Conservation (phyloP, 2,329 filamentous ascomycete species). For the Colletotrichum camelliae region DNA sequence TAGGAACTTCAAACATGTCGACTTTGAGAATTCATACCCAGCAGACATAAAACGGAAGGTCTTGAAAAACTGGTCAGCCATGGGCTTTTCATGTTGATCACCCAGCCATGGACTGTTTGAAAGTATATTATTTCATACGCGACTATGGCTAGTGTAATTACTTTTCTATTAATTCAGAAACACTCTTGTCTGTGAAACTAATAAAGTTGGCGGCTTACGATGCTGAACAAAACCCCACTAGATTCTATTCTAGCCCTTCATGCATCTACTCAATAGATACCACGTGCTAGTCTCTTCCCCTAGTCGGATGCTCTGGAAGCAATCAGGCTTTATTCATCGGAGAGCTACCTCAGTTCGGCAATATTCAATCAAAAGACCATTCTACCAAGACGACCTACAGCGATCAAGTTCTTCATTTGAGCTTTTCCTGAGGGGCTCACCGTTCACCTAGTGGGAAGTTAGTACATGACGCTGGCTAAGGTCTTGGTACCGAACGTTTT, state of each 20-base stretch:
- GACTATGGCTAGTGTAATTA: not conserved
- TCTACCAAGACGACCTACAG: not conserved
- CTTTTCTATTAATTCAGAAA: not conserved
- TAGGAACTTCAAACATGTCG: conserved; percentile 32
- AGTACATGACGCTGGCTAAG: not conserved
- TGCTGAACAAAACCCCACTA: not conserved
- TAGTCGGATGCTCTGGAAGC: not conserved
- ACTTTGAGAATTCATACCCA: conserved; percentile 31
- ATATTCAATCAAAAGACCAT: not conserved
- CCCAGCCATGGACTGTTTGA: not conserved
- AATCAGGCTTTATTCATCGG: not conserved
- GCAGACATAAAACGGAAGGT: not conserved
- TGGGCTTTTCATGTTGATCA: not conserved
- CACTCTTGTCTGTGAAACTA: not conserved
- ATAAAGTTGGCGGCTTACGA: not conserved
- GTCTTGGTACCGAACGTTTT: not conserved
- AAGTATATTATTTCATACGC: not conserved
- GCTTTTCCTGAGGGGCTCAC: not conserved
- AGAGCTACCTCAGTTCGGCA: not conserved
- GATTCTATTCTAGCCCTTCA: not conserved
- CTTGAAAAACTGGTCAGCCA: not conserved
- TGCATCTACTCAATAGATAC: not conserved
- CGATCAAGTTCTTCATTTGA: not conserved
- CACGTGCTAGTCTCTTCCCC: not conserved
- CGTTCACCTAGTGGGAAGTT: not conserved